Evolutionary conservation across 2,329 filamentous ascomycete genomes (phyloP).

Genomic region (Pseudogymnoascus sp.): DNA sequence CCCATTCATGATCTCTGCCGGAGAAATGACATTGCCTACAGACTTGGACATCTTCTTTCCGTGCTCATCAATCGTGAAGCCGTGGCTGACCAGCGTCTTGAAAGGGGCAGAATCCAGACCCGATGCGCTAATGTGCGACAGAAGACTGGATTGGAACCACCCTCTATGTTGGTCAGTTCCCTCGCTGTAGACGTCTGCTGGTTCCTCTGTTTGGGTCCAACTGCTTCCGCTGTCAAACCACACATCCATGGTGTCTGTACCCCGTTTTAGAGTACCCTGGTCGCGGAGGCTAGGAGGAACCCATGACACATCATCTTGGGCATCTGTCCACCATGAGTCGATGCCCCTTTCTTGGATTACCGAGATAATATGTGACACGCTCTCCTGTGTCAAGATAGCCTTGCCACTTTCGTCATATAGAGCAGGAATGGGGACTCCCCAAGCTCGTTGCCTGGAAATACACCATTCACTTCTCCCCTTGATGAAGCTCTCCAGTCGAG

Average conservation of each 20-base stretch:
- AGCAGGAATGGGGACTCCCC: conserved; percentile 94
- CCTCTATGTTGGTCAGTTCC: conserved; percentile 93
- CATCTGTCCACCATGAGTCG: conserved; percentile 93
- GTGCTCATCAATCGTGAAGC: conserved; percentile 80
- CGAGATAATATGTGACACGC: conserved; percentile 75
- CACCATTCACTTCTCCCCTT: conserved; percentile 92
- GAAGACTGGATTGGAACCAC: conserved; percentile 94
- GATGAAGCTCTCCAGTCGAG: conserved; percentile 76
- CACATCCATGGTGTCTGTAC: conserved; percentile 95
- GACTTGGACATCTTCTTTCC: conserved; percentile 99
- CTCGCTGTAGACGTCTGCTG: conserved; percentile 84
- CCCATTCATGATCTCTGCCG: conserved; percentile 77
- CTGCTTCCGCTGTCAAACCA: conserved; percentile 99
- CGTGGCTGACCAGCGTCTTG: conserved; percentile 85
- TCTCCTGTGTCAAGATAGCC: conserved; percentile 70
- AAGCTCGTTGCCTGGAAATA: conserved; percentile 89
- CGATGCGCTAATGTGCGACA: conserved; percentile 61
- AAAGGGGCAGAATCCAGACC: conserved; percentile 56
- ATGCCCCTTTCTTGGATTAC: conserved; percentile 70
- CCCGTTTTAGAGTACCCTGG: conserved; percentile 57
- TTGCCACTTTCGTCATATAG: conserved; percentile 67
- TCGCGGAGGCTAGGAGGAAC: conserved; percentile 54
- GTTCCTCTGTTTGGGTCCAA: conserved; percentile 58
- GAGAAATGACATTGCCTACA: conserved; percentile 77
- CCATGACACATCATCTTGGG: conserved; percentile 68